These are phyloP conservation scores for Spirogloea muscicola DNA, from an alignment of 139 green algal genomes.

Conservation along the genomic window DNA sequence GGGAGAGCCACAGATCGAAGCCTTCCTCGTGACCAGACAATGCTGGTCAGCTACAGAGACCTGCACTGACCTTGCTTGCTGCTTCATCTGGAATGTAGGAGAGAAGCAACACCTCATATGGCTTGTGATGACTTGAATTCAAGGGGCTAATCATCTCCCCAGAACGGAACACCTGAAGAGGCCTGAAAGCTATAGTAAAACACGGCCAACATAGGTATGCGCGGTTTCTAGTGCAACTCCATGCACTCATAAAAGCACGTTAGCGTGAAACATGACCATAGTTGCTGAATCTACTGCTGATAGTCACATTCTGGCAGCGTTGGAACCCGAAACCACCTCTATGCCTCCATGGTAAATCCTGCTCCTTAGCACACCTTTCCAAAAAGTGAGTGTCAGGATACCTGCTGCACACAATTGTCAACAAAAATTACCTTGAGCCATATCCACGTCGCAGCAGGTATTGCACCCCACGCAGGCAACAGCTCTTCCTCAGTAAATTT, in stretches of 20 bases:
- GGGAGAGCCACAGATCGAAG: too few relatives aligned
- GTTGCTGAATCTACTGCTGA: too few relatives aligned
- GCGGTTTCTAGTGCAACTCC: not conserved
- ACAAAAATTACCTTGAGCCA: slow-evolving; percentile 77
- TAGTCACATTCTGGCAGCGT: not conserved
- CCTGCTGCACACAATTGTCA: slow-evolving; percentile 41
- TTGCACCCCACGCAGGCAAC: slow-evolving; percentile 66
- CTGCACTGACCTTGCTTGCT: not conserved
- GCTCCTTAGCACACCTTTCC: not conserved
- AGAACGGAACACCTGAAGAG: not conserved
- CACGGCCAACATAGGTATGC: not conserved
- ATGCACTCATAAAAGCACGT: too few relatives aligned
- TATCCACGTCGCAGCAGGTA: slow-evolving; percentile 62
- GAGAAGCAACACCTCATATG: slow-evolving; percentile 65
- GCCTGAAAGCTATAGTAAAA: not conserved
- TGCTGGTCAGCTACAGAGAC: too few relatives aligned
- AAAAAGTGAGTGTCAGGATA: too few relatives aligned
- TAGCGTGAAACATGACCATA: too few relatives aligned
- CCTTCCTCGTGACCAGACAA: too few relatives aligned
- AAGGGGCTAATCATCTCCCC: slow-evolving; percentile 54
- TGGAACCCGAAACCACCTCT: not conserved
- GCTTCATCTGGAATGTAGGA: not conserved
- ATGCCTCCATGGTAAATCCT: too few relatives aligned
- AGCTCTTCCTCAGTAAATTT: slow-evolving; percentile 66
- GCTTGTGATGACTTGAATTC: slow-evolving; percentile 56